Conservation (phyloP, 129 eudicot genomes). For the Saposhnikovia divaricata region DNA sequence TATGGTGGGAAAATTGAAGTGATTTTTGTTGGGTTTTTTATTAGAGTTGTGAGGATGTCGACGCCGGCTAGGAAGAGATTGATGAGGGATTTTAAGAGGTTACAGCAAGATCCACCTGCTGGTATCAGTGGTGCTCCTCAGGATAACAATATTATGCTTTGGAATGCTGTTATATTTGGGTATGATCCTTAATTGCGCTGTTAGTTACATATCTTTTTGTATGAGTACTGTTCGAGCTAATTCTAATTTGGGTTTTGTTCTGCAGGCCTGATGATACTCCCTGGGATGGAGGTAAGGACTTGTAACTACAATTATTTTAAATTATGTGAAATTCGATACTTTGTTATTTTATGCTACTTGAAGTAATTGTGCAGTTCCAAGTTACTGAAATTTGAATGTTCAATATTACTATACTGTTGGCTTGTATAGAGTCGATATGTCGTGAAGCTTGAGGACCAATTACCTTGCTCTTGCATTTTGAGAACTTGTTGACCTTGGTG, state of each 20-base stretch:
- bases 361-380: not conserved
- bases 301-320: not conserved
- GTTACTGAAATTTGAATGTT: not conserved
- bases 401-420: not conserved
- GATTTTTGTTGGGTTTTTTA: not conserved
- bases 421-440: not conserved
- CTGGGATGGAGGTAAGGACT: not conserved
- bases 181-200: not conserved
- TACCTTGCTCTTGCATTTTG: not conserved
- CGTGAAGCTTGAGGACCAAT: not conserved
- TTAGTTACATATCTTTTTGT: not conserved
- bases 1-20: not conserved
- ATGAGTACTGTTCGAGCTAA: not conserved
- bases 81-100: slow-evolving; percentile 7
- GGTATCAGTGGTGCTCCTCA: slow-evolving; percentile 8
- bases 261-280: not conserved
- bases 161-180: slow-evolving; percentile 4
- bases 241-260: not conserved
- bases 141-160: slow-evolving; percentile 4
- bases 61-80: slow-evolving; percentile 4
- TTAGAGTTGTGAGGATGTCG: not conserved
- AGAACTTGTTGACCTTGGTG: not conserved
- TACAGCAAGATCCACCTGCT: slow-evolving; percentile 6
- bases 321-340: not conserved
- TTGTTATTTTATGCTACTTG: not conserved